Conservation (phyloP, 257 asterid species). For the Hygrophila difformis region DNA sequence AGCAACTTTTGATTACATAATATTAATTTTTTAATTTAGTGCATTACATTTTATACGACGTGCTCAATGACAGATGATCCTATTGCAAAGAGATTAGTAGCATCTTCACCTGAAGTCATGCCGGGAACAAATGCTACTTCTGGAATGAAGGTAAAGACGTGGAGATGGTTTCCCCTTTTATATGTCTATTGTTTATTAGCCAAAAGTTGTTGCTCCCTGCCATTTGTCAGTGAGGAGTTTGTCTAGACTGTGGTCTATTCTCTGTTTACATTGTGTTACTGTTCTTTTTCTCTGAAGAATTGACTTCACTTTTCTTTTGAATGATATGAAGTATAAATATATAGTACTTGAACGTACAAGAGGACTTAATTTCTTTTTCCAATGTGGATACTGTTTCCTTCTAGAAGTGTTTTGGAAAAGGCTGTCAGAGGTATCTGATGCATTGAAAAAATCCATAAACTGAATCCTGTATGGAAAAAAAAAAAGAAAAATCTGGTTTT, state of each 20-base stretch:
- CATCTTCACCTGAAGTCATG: conserved; percentile 34
- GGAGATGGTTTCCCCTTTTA: conserved; percentile 10
- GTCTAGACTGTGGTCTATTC: too few species aligned
- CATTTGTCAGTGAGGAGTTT: neutral
- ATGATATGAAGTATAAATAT: neutral
- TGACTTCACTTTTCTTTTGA: conserved; percentile 1
- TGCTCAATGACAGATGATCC: conserved; percentile 68
- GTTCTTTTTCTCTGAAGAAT: neutral
- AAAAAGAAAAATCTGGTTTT: neutral
- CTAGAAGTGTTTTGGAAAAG: neutral
- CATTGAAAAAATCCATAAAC: conserved; percentile 1
- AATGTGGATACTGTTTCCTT: neutral
- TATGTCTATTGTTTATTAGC: conserved; percentile 5
- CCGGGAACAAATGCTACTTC: conserved; percentile 31
- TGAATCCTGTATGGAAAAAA: neutral
- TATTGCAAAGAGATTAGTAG: conserved; percentile 47
- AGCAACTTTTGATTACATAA: conserved; percentile 4
- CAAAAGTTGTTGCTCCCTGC: neutral
- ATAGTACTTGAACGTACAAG: neutral
- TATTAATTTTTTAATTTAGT: too few species aligned
- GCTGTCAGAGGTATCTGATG: neutral
- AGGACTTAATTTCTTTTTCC: neutral
- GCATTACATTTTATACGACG: conserved; percentile 7
- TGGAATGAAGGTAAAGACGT: conserved; percentile 29
- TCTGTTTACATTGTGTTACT: conserved; percentile 6